A percentile compares a stretch with the other conserved stretches of the same genome.
These are phyloP conservation scores for Fusarium piperis DNA, from an alignment of 2,329 filamentous ascomycete genomes.

Conservation along the genomic window DNA sequence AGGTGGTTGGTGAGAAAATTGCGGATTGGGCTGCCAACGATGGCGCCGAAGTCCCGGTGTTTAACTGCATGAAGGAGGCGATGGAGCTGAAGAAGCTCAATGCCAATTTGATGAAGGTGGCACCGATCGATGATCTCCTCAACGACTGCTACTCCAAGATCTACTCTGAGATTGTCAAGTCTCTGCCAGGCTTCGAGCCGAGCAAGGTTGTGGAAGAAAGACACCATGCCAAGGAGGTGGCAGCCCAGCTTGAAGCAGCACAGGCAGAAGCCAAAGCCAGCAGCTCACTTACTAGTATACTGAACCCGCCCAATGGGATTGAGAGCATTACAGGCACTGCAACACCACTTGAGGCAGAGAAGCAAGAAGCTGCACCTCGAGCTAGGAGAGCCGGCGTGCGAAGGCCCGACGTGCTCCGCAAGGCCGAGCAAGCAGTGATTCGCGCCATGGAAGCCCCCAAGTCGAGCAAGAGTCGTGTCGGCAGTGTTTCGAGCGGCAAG, in stretches of 20 bases:
- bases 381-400: constrained; percentile 58
- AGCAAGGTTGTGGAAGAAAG: constrained; percentile 58
- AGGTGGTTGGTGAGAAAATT: constrained; percentile 64
- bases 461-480: constrained; percentile 57
- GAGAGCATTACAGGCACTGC: constrained; percentile 48
- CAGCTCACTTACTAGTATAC: constrained; percentile 53
- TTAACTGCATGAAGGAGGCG: constrained; percentile 66
- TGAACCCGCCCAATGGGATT: constrained; percentile 54
- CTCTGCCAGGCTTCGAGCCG: constrained; percentile 62
- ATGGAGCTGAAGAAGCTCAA: constrained; percentile 78
- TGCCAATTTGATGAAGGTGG: constrained; percentile 84
- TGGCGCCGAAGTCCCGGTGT: constrained; percentile 51
- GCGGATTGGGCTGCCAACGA: constrained; percentile 62
- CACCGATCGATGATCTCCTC: constrained; percentile 90
- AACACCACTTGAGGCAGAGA: constrained; percentile 53
- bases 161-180: constrained; percentile 73
- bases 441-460: constrained; percentile 62
- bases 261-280: constrained; percentile 47
- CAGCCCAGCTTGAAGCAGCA: constrained; percentile 49
- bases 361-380: constrained; percentile 53
- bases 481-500: constrained; percentile 63
- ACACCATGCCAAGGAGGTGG: constrained; percentile 54
- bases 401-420: constrained; percentile 67
- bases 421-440: constrained; percentile 67
- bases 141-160: constrained; percentile 86